Base-by-base conservation (phyloP, 106 monocot species). In the Vanilla planifolia region DNA sequence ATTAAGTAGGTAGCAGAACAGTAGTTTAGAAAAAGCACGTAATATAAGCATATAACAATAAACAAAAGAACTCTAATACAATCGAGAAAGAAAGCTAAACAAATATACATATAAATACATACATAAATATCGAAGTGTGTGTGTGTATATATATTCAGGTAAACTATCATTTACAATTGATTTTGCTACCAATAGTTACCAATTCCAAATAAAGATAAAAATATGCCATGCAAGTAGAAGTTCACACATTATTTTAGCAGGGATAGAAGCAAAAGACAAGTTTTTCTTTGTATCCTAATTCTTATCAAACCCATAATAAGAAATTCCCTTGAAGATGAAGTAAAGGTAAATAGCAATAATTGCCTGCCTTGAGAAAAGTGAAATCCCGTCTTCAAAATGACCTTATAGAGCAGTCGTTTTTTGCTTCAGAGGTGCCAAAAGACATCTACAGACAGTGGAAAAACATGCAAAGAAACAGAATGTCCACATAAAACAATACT, bases 371-470 rank as follows among this genome's bases (percentile, higher is more conserved):
- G 82, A n/a, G n/a, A 73, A 60, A 60, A 82, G 30, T 55, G 71
- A 77, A 79, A 73, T 55, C 70, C 73, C 67, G 71, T 63, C 83
- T 81, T 89, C 80, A 89, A 67, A 78, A 89, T 70, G 77, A 80
- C 57, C 78, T 73, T 67, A 81, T 50, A 78, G 65, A 79, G 67
- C 70, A 78, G 66, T 64, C 37, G 56, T 59, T 73, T 63, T 75
- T 80, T 76, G 71, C 85, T 85, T 81, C 73, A 63, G 68, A 67
- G 60, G 75, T 73, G 80, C 75, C 71, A 89, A 89, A 85, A 85
- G 78, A 78, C 73, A 79, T 89, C 81, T 81, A 77, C 74, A 86
- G 82, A 79, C 68, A 78, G 67, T 71, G 66, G 79, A 77, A 78
- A 70, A 73, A 74, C 70, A 84, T 71, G 73, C 73, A 80, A 71